Evolutionary conservation across 2,329 filamentous ascomycete species (phyloP).

Genomic region (Penicillium sp.): DNA sequence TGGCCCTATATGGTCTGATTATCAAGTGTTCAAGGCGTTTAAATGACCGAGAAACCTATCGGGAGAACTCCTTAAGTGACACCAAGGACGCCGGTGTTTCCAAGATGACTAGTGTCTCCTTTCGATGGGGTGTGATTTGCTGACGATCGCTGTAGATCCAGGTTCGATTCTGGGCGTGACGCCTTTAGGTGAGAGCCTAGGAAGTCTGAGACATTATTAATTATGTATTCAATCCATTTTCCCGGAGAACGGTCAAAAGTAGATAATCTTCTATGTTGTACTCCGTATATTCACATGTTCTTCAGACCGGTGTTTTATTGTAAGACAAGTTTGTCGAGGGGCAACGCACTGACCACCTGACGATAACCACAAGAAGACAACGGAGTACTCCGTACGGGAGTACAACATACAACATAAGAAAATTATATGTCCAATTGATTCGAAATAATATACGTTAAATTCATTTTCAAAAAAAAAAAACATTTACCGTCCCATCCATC

Average conservation of each 20-base stretch:
- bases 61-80: constrained; percentile 6
- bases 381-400: too few relatives aligned
- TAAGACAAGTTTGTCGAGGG: constrained; percentile 5
- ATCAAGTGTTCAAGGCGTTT: not conserved
- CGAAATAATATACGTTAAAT: not conserved
- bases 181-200: constrained; percentile 4
- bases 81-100: constrained; percentile 17
- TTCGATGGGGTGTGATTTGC: constrained; percentile 11
- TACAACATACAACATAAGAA: too few relatives aligned
- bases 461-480: not conserved
- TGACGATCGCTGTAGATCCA: constrained; percentile 12
- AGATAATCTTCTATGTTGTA: too few relatives aligned
- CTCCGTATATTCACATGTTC: not conserved
- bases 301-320: not conserved
- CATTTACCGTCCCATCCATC: constrained; percentile 80
- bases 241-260: not conserved
- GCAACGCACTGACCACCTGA: not conserved
- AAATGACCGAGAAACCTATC: constrained; percentile 11
- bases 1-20: not conserved
- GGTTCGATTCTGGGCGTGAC: constrained; percentile 12
- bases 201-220: not conserved
- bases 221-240: not conserved
- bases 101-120: constrained; percentile 6
- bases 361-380: too few relatives aligned
- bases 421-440: not conserved